Base-by-base conservation (phyloP, 2,329 filamentous ascomycete genomes). In the Beauveria brongniartii region DNA sequence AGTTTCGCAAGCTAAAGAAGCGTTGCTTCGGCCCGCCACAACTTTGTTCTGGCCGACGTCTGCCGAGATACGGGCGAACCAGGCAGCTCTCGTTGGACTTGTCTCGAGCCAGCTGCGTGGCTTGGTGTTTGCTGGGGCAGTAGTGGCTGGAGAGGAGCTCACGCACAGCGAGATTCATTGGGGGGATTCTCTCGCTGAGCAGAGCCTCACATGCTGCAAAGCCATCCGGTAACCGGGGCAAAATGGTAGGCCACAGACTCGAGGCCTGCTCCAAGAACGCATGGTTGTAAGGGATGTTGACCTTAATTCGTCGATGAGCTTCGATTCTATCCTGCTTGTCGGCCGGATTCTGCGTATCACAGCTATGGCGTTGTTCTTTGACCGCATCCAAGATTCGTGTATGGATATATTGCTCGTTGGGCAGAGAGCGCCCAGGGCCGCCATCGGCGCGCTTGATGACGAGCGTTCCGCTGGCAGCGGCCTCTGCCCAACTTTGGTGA, bases 61-160 rank as follows among this genome's bases (percentile, higher is more conserved):
- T 72, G 7, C 80, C 80, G 0, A 84, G 67, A 54, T 82, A 83
- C 0, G 75, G 72, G 1, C 81, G 75, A 12, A 81, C 67, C 0
- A 84, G 68, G 53, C 80, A 84, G 61, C 80, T 75, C n/a, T 73
- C 64, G 54, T 80, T 75, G 5, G 67, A 68, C 1, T 63, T 57
- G 43, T 73, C 72, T 1, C 43, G 47, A 6, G 63, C 10, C 9
- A 66, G 59, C 30, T 41, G 44, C 20, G 18, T 3, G 0, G 56
- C 44, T 0, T 62, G 59, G 1, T 20, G n/a, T 9, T 54, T 30
- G 18, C 34, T n/a, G 3, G 63, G 60, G 8, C 64, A 63, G 28
- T 68, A 71, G 3, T 58, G 64, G 0, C 63, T 34, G 16, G 66
- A 58, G 12, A 73, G 55, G 0, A 66, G 28, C 18, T 62, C 54